phyloP scores from a whole-genome alignment of 202 grass and related monocot genomes.

The Saccharum hybrid region DNA sequence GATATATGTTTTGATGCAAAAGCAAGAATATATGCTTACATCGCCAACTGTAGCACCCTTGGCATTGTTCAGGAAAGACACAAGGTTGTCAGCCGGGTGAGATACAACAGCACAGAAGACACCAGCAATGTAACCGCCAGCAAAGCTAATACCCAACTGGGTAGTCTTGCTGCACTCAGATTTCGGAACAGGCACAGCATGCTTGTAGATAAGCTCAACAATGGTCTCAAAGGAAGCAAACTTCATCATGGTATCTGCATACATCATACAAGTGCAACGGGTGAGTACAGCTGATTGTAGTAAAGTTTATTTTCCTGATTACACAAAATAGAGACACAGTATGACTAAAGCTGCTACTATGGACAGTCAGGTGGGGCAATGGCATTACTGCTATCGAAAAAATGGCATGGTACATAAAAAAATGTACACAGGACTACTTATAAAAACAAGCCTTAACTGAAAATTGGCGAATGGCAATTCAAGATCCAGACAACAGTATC shows the following conservation, averaged over 20 bases:
- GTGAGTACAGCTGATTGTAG: background rate
- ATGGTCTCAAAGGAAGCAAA: conserved; percentile 90
- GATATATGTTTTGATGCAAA: background rate
- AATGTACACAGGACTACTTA: background rate
- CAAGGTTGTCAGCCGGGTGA: conserved; percentile 84
- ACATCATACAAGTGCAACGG: conserved; percentile 6
- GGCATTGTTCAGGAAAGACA: conserved; percentile 91
- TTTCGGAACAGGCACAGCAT: conserved; percentile 69
- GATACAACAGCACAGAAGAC: conserved; percentile 91
- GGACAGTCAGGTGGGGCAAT: background rate
- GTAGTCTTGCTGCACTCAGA: conserved; percentile 65
- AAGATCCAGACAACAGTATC: background rate
- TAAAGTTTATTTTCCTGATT: background rate
- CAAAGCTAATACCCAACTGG: conserved; percentile 83
- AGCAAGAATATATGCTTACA: conserved; percentile 57
- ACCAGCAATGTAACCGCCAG: conserved; percentile 79
- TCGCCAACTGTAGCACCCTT: conserved; percentile 83
- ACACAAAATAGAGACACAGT: background rate
- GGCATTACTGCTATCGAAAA: background rate
- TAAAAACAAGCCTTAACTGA: background rate
- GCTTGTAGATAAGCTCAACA: conserved; percentile 83
- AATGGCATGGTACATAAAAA: background rate
- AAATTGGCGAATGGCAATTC: background rate
- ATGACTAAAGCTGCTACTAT: background rate
- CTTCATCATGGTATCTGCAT: conserved; percentile 96